Conservation (phyloP, 345 rosid genomes). For the Draba incana region DNA sequence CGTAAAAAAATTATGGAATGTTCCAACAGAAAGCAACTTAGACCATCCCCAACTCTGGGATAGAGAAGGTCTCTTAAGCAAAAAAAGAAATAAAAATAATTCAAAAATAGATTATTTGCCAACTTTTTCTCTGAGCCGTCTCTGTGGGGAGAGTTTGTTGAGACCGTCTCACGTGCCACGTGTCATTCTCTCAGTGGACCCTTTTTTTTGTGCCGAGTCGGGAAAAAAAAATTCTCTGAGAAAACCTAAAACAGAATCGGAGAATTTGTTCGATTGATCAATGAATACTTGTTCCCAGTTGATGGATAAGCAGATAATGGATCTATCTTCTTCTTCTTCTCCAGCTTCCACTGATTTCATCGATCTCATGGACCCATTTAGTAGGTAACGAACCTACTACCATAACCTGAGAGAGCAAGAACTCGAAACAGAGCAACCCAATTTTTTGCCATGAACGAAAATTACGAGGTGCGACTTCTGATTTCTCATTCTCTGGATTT, state of each 20-base stretch:
- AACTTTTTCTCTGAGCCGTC: too few relatives aligned
- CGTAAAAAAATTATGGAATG: too few relatives aligned
- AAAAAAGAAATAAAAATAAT: too few relatives aligned
- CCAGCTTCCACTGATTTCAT: slow-evolving; percentile 11
- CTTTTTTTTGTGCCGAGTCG: too few relatives aligned
- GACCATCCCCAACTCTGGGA: too few relatives aligned
- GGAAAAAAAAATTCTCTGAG: too few relatives aligned
- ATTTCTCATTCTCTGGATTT: not conserved
- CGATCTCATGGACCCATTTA: slow-evolving; percentile 32
- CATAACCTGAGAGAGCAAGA: slow-evolving; percentile 5
- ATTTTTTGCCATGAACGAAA: slow-evolving; percentile 52
- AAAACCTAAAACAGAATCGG: not conserved
- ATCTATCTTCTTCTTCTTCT: slow-evolving; percentile 35
- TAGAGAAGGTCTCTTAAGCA: too few relatives aligned
- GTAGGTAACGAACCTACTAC: slow-evolving; percentile 2
- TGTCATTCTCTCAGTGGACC: too few relatives aligned
- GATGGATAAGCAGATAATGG: slow-evolving; percentile 85
- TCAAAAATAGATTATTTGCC: too few relatives aligned
- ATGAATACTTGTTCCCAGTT: slow-evolving; percentile 61
- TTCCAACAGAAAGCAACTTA: too few relatives aligned
- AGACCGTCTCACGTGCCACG: too few relatives aligned
- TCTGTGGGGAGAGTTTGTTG: too few relatives aligned
- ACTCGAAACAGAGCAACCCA: slow-evolving; percentile 14
- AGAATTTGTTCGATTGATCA: not conserved
- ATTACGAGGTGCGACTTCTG: slow-evolving; percentile 55